Evolutionary conservation across 2,329 filamentous ascomycete genomes (phyloP).

Genomic region (Pestalotiopsis sp.): DNA sequence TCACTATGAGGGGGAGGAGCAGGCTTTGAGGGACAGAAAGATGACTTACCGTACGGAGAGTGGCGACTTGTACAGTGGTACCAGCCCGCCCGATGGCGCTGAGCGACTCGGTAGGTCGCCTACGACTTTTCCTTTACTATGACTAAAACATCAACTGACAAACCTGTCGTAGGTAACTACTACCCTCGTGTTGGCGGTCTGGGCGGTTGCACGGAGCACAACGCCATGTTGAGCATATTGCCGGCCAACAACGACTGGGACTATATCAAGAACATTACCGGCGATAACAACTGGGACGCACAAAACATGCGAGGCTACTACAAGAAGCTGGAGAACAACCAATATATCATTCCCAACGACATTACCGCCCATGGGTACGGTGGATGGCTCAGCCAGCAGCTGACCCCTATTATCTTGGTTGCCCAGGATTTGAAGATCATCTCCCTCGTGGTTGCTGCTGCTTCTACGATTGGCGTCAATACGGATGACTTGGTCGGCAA

Average conservation of each 20-base stretch:
- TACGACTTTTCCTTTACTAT: neutral
- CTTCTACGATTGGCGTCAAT: constrained; percentile 48
- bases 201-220: constrained; percentile 59
- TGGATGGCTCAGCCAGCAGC: constrained; percentile 57
- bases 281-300: constrained; percentile 55
- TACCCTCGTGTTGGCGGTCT: constrained; percentile 59
- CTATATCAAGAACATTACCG: constrained; percentile 53
- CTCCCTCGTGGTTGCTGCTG: constrained; percentile 51
- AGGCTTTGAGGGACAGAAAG: constrained; percentile 57
- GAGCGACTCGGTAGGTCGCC: constrained; percentile 15
- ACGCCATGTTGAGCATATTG: constrained; percentile 54
- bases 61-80: constrained; percentile 53
- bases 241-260: constrained; percentile 56
- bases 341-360: constrained; percentile 57
- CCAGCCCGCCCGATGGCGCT: constrained; percentile 51
- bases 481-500: constrained; percentile 34
- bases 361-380: constrained; percentile 56
- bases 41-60: constrained; percentile 53
- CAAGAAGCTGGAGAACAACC: constrained; percentile 52
- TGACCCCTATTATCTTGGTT: constrained; percentile 52
- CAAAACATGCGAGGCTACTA: constrained; percentile 62
- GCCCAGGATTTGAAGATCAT: constrained; percentile 55
- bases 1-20: constrained; percentile 56
- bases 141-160: neutral
- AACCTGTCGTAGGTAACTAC: constrained; percentile 47